A percentile compares a stretch with the other conserved stretches of the same genome.
Evolutionary conservation across 2,329 filamentous ascomycete genomes (phyloP).

Genomic region (Blumeria hordei): DNA sequence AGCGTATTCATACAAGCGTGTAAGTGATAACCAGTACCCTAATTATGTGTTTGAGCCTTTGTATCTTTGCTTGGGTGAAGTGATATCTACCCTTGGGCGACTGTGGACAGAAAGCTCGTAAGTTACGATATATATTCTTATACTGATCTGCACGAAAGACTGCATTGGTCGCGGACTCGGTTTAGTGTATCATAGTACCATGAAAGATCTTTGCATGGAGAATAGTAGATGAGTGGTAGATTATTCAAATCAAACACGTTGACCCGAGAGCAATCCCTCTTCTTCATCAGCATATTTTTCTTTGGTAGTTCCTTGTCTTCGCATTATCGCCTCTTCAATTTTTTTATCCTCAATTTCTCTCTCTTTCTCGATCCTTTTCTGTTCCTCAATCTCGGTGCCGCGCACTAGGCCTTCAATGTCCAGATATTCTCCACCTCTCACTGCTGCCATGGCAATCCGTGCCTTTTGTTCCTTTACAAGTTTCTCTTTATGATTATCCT

Average conservation of each 20-base stretch:
- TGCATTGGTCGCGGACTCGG: no score
- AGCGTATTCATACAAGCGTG: no score
- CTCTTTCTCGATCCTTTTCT: background rate
- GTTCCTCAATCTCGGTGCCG: conserved; percentile 4
- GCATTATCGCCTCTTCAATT: background rate
- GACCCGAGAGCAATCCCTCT: background rate
- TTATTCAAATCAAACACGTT: background rate
- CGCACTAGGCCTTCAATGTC: conserved; percentile 6
- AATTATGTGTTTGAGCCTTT: no score
- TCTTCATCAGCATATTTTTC: background rate
- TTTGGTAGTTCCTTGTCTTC: background rate
- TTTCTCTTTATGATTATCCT: conserved; percentile 2
- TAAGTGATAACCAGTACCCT: no score
- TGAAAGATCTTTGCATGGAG: no score
- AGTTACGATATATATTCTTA: no score
- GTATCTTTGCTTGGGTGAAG: no score
- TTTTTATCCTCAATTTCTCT: background rate
- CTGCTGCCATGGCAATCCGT: background rate
- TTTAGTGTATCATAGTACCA: no score
- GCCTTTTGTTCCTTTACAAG: background rate
- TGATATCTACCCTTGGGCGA: no score
- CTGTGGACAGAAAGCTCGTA: no score
- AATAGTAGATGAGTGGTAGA: no score
- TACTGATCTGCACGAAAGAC: no score
- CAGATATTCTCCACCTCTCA: background rate